Evolutionary conservation across 2,329 filamentous ascomycete genomes (phyloP), one percentile per base, ranked within the genome.

Genomic region (Tolypocladium album): DNA sequence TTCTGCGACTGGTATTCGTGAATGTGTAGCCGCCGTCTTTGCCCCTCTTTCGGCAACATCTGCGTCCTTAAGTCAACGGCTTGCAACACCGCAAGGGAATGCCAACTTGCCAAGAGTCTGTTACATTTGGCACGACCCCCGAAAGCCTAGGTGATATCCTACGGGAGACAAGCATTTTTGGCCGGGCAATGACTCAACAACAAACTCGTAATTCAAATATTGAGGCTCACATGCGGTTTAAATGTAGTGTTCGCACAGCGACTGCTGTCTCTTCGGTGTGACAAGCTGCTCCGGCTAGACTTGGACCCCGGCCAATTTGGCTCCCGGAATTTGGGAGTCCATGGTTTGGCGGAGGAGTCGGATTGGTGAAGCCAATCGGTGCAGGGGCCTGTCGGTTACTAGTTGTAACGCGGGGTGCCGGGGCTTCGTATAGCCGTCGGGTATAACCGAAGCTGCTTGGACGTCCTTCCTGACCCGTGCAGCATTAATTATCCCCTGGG

Each of bases 1-100:
- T 63, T 39, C 45, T 70, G 67, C 2, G 70, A 69, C 52, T 72
- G 66, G 50, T 67, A 65, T 47, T 68, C 64, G 45, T 70, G 69
- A 31, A 72, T 60, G 47, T 63, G 71, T 13, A 72, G 61, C 2
- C 36, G 31, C 31, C 63, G 60, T 4, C 42, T 39, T 39, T 64
- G 62, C 22, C 24, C 34, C 31, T 31, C 27, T 31, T 22, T 57
- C 1, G 56, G 15, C 3, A 15, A 45, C 11, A 56, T 38, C 64
- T 64, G 40, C n/a, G 6, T 31, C 8, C 13, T 5, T 1, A 20
- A 24, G 4, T 53, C 20, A 53, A 20, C n/a, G 17, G 6, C 31
- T 4, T 53, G 3, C 12, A 34, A n/a, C 4, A 9, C 7, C n/a
- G 13, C 6, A n/a, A 5, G 40, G 17, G 7, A 43, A n/a, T 12